These are phyloP conservation scores for Pyrus pyrifolia DNA, from an alignment of 306 rosid species.

Conservation along the genomic window DNA sequence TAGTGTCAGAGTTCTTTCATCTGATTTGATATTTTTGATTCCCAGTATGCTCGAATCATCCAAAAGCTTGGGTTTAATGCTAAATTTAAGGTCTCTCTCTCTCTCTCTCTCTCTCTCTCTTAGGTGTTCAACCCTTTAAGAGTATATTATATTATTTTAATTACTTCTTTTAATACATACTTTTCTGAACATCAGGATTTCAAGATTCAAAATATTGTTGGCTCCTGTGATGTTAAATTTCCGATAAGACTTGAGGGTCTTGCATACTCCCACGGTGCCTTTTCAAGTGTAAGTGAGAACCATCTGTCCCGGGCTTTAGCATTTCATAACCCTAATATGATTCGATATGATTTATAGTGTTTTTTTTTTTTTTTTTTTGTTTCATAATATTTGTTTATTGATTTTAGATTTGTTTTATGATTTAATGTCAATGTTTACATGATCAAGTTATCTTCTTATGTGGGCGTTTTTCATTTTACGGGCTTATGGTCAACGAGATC, in stretches of 20 bases:
- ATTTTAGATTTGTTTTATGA: neutral
- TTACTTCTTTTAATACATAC: neutral
- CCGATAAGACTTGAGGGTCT: conserved; percentile 90
- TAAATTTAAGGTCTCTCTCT: conserved; percentile 61
- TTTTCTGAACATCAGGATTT: conserved; percentile 40
- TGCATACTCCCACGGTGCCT: conserved; percentile 82
- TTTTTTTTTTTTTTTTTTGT: neutral
- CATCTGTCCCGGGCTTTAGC: neutral
- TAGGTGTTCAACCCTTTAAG: neutral
- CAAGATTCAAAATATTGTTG: conserved; percentile 91
- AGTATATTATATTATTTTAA: no score
- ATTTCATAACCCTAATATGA: neutral
- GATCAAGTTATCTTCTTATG: neutral
- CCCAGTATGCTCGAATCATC: conserved; percentile 91
- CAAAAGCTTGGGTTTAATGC: conserved; percentile 90
- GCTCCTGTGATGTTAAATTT: conserved; percentile 91
- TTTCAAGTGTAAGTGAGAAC: conserved; percentile 66
- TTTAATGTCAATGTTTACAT: neutral
- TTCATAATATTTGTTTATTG: neutral
- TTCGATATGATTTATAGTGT: neutral
- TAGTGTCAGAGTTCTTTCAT: neutral
- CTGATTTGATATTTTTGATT: conserved; percentile 2
- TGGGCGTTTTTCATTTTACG: neutral
- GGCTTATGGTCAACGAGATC: neutral
- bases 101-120: conserved; percentile 3